Conservation (phyloP, 1,284 basidiomycete genomes). For the Ganoderma resinaceum region DNA sequence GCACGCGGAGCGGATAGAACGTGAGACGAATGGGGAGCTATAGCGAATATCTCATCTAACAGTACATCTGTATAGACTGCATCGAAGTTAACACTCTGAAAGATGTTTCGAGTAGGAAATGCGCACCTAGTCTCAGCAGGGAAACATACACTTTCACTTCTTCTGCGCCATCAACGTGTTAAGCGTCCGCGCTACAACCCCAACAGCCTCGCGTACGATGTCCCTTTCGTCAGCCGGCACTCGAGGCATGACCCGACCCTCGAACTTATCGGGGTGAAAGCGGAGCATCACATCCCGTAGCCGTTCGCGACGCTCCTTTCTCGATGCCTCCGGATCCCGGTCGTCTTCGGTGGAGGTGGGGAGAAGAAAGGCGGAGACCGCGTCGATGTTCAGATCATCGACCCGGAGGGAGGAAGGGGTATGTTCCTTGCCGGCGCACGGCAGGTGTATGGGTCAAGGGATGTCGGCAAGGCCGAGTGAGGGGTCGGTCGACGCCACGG, state of each 20-base stretch:
- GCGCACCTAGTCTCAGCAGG: not conserved
- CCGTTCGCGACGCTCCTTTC: conserved; percentile 59
- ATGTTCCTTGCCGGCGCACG: not conserved
- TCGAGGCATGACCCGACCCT: conserved; percentile 69
- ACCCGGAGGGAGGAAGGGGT: conserved; percentile 36
- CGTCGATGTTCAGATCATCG: conserved; percentile 63
- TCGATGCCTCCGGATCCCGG: conserved; percentile 30
- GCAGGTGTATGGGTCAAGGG: conserved; percentile 81
- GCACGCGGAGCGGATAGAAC: not conserved
- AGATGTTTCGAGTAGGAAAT: not conserved
- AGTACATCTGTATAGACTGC: not conserved
- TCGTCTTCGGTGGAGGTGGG: conserved; percentile 30
- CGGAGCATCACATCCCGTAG: conserved; percentile 76
- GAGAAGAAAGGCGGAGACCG: conserved; percentile 69
- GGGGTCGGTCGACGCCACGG: conserved; percentile 22
- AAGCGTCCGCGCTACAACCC: conserved; percentile 55
- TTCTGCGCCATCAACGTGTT: conserved; percentile 36
- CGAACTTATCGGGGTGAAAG: conserved; percentile 90
- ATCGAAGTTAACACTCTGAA: not conserved
- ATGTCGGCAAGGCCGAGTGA: conserved; percentile 66
- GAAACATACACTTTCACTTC: conserved; percentile 9
- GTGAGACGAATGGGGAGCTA: not conserved
- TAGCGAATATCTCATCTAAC: not conserved
- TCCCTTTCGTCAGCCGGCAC: conserved; percentile 70
- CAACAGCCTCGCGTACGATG: conserved; percentile 78